These are phyloP conservation scores for Neocallimastix lanati DNA, from an alignment of 192 early-diverging fungal genomes.

Conservation along the genomic window DNA sequence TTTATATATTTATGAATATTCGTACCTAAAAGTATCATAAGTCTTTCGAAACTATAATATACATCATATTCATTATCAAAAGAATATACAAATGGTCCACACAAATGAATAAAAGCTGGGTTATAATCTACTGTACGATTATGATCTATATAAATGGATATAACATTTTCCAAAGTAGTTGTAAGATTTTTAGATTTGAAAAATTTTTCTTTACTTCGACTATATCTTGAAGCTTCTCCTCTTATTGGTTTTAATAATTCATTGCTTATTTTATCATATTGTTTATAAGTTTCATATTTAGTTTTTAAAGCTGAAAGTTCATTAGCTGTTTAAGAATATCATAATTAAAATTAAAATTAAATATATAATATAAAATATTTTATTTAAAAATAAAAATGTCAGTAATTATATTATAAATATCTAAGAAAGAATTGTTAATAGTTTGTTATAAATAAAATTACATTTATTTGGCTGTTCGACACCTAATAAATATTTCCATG, in stretches of 20 bases:
- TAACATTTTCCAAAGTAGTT: slow-evolving; percentile 45
- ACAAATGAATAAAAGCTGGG: slow-evolving; percentile 51
- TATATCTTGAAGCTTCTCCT: slow-evolving; percentile 53
- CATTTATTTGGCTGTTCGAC: slow-evolving; percentile 65
- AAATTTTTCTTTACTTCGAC: slow-evolving; percentile 11
- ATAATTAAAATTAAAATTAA: not conserved
- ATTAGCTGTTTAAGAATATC: slow-evolving; percentile 21
- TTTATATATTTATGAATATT: not conserved
- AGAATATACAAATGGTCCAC: slow-evolving; percentile 64
- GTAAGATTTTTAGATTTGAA: slow-evolving; percentile 2
- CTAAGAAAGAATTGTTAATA: no score
- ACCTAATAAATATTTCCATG: slow-evolving; percentile 74
- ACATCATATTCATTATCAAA: slow-evolving; percentile 56
- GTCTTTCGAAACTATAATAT: slow-evolving; percentile 61
- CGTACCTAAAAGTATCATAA: slow-evolving; percentile 48
- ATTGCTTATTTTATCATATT: slow-evolving; percentile 47
- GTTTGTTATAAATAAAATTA: slow-evolving; percentile 13
- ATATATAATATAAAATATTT: no score
- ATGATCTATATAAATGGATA: slow-evolving; percentile 65
- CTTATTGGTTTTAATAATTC: slow-evolving; percentile 58
- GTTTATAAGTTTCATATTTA: slow-evolving; percentile 41
- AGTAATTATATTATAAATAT: no score
- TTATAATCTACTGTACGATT: slow-evolving; percentile 59
- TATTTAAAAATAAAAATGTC: no score
- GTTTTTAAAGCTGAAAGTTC: slow-evolving; percentile 42